Percentiles rank a stretch among this genome's conserved stretches.
Conservation (phyloP, 2,329 filamentous ascomycete species). For the Aspergillus aculeatinus region DNA sequence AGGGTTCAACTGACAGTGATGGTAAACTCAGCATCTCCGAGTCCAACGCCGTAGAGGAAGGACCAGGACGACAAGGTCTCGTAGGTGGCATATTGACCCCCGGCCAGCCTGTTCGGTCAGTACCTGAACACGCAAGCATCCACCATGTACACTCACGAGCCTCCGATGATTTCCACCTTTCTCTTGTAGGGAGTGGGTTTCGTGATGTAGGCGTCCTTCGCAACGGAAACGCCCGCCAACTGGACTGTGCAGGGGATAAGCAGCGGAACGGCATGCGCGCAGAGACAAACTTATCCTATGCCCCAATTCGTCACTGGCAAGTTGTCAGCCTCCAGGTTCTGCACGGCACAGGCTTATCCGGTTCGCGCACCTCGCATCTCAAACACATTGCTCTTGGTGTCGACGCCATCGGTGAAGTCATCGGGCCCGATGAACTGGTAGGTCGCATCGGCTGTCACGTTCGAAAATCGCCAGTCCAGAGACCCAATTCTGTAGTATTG, state of each 20-base stretch:
- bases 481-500: conserved; percentile 48
- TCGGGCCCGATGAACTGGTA: conserved; percentile 55
- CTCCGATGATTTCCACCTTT: conserved; percentile 48
- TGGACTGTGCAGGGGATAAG: conserved; percentile 47
- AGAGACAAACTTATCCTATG: conserved; percentile 44
- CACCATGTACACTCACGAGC: conserved; percentile 29
- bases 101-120: conserved; percentile 52
- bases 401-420: conserved; percentile 44
- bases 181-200: conserved; percentile 39
- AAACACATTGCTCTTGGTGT: conserved; percentile 50
- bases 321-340: no score
- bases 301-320: conserved; percentile 58
- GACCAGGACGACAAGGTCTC: conserved; percentile 59
- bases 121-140: conserved; percentile 34
- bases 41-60: conserved; percentile 55
- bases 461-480: conserved; percentile 61
- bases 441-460: conserved; percentile 57
- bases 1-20: conserved; percentile 43
- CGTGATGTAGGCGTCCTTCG: conserved; percentile 46
- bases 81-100: conserved; percentile 59
- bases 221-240: conserved; percentile 54
- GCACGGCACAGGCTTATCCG: no score
- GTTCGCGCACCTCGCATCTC: conserved; percentile 48
- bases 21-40: conserved; percentile 59
- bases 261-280: background rate